These are phyloP conservation scores for Lasiodiplodia citricola DNA, from an alignment of 2,329 filamentous ascomycete genomes.

Conservation along the genomic window DNA sequence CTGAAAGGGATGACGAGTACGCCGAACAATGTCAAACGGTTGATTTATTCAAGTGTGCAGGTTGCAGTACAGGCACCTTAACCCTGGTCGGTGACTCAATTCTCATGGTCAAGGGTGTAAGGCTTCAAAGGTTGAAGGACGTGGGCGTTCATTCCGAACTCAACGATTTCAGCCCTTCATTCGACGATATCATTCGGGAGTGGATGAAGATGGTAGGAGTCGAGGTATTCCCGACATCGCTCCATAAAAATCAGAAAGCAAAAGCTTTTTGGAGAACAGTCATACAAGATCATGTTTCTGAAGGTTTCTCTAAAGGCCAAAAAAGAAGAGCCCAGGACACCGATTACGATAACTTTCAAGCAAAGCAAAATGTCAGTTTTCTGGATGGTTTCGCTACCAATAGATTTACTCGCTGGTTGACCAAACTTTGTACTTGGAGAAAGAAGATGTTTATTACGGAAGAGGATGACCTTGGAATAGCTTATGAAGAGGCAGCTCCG, in stretches of 20 bases:
- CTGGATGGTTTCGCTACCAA: background rate
- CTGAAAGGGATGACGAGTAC: background rate
- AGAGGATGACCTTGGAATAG: background rate
- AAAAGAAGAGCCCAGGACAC: background rate
- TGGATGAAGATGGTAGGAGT: background rate
- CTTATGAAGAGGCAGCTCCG: background rate
- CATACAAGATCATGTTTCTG: background rate
- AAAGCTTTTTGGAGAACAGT: background rate
- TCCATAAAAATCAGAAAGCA: background rate
- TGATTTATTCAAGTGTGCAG: background rate
- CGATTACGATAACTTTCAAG: background rate
- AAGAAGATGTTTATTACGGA: background rate
- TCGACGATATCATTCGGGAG: background rate
- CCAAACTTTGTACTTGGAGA: background rate
- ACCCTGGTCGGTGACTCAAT: too few species aligned
- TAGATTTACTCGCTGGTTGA: rapidly evolving
- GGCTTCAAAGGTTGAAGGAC: too few species aligned
- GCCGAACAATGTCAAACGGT: rapidly evolving
- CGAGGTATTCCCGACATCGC: background rate
- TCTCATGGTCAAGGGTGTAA: too few species aligned
- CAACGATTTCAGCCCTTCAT: background rate
- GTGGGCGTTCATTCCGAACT: too few species aligned
- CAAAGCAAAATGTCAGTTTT: background rate
- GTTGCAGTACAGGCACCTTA: background rate
- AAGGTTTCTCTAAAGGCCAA: background rate